These are phyloP conservation scores for Puccinellia tenuiflora DNA, from an alignment of 176 grass and related monocot species.

Conservation along the genomic window DNA sequence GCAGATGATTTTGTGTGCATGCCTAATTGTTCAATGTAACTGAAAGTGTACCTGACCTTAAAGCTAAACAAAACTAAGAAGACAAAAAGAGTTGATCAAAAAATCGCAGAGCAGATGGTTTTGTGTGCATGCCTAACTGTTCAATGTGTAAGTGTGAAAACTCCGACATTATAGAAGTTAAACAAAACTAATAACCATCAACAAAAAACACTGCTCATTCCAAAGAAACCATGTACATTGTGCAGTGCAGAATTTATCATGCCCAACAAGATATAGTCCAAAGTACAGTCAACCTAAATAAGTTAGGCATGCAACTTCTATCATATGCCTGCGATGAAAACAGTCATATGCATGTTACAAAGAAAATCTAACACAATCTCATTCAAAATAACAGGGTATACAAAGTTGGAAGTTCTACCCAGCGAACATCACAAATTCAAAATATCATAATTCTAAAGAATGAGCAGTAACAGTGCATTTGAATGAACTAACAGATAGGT, in stretches of 20 bases:
- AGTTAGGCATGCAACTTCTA: not conserved
- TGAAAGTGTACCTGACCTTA: not conserved
- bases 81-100: not conserved
- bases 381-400: not conserved
- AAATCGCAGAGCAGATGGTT: not conserved
- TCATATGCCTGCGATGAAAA: not conserved
- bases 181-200: not conserved
- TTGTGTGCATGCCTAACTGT: not conserved
- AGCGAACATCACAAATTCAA: not conserved
- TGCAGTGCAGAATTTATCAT: not conserved
- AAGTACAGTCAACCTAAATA: not conserved
- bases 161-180: not conserved
- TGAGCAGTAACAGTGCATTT: not conserved
- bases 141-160: not conserved
- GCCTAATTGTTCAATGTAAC: not conserved
- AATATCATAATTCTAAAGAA: not conserved
- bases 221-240: not conserved
- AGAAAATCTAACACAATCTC: not conserved
- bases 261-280: not conserved
- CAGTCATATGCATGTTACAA: not conserved
- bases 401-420: not conserved
- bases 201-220: not conserved
- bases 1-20: not conserved
- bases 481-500: not conserved
- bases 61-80: not conserved